Evolutionary conservation across 768 basidiomycete species (phyloP), one percentile per base, ranked within the genome.

Genomic region (Tephrocybe sp.): DNA sequence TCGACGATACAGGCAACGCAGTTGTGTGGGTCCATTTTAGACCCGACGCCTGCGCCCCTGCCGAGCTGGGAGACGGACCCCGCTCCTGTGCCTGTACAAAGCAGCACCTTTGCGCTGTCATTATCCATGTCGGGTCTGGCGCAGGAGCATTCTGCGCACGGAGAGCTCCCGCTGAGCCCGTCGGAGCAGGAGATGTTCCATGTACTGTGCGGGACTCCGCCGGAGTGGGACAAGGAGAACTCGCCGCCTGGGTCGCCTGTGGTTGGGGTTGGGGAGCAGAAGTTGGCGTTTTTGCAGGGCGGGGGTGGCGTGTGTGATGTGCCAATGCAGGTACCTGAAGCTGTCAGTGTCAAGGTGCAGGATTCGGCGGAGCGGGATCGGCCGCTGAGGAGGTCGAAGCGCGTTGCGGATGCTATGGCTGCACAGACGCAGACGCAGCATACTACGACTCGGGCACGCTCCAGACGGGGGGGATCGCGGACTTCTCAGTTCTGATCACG

Each of bases 141-240:
- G 52, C 13, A 58, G 60, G 21, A 51, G 55, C 34, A 56, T 52
- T 37, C 37, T 21, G 63, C 67, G 34, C 60, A 56, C 12, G 28
- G 51, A n/a, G 77, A 78, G 19, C 68, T 70, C 3, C 87, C 86
- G 16, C 73, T 89, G 41, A 89, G 78, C 55, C 80, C 82, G 19
- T 81, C 77, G 9, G 87, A 89, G 58, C 79, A 85, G 59, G 80
- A 85, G 64, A 82, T 89, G 41, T 89, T 89, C 66, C 78, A 72
- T 34, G 74, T 77, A 39, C 65, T 89, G 21, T 89, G 85, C 52
- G 69, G 77, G 26, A 74, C n/a, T n/a, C n/a, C 77, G 52, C 78
- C 80, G 16, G 82, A 83, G 51, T 79, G 77, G 77, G 78, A 80
- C 40, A 64, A 68, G 49, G 77, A 70, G 27, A 58, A 55, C 32